Percentiles rank a stretch among this genome's conserved stretches.
phyloP scores from a whole-genome alignment of 805 yeast genomes.

The Candida anglica region DNA sequence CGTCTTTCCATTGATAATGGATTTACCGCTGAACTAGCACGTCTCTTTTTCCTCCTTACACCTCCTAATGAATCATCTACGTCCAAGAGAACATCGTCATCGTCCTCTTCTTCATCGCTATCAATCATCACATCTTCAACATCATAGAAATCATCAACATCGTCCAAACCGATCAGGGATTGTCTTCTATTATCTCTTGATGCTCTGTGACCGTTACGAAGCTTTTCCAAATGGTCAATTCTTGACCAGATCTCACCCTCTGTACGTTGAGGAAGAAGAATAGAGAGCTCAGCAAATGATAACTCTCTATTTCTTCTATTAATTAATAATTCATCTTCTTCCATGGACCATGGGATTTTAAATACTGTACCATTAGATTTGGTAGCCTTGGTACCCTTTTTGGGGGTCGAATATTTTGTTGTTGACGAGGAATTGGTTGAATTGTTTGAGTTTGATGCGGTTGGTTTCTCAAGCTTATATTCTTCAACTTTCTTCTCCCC shows the following conservation, averaged over 20 bases:
- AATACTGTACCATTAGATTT: slow-evolving; percentile 9
- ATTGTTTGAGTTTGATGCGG: slow-evolving; percentile 1
- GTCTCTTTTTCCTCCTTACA: slow-evolving; percentile 26
- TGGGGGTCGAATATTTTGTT: not conserved
- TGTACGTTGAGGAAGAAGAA: slow-evolving; percentile 67
- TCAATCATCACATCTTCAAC: slow-evolving; percentile 39
- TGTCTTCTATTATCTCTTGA: slow-evolving; percentile 29
- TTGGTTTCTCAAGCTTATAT: slow-evolving; percentile 3
- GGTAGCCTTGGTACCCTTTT: slow-evolving; percentile 3
- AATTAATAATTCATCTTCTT: slow-evolving; percentile 68
- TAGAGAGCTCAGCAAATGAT: slow-evolving; percentile 67
- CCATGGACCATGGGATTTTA: slow-evolving; percentile 49
- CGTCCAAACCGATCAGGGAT: slow-evolving; percentile 36
- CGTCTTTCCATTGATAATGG: too few species aligned
- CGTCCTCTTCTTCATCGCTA: slow-evolving; percentile 27
- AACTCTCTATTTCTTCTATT: slow-evolving; percentile 55
- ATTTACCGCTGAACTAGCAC: slow-evolving; percentile 42
- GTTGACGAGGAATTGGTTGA: slow-evolving; percentile 2
- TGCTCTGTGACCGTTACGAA: slow-evolving; percentile 28
- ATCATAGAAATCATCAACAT: slow-evolving; percentile 6
- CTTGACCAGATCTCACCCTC: slow-evolving; percentile 71
- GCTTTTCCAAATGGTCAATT: slow-evolving; percentile 43
- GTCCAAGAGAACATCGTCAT: slow-evolving; percentile 32
- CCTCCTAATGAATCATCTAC: slow-evolving; percentile 29
- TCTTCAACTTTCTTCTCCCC: slow-evolving; percentile 21